Evolutionary conservation across 1,284 basidiomycete species (phyloP), one percentile per base, ranked within the genome.

Genomic region (Microbotryum intermedium): DNA sequence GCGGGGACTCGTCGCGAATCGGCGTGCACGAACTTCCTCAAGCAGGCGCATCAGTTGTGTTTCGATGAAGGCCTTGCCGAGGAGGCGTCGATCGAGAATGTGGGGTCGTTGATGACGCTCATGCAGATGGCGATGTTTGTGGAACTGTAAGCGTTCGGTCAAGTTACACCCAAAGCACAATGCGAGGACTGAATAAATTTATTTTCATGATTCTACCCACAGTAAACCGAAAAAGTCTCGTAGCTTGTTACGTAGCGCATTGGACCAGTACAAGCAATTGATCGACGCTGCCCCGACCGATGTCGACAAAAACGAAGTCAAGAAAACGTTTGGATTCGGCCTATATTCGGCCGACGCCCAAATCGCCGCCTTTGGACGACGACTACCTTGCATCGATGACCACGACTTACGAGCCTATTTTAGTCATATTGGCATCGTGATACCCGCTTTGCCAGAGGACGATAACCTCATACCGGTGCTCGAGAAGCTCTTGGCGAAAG

Each of bases 181-280:
- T 39, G 34, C 34, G 16, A 39, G 34, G 34, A 16, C 34, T 39
- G 6, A 39, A 16, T 16, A 11, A 16, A 39, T 39, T 1, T 39
- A 16, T 39, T 16, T 16, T 20, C 6, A 28, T 48, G 3, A 16
- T 28, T 10, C 61, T 52, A 53, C 69, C 46, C 23, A 48, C 50
- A 28, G 25, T 6, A 23, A 51, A 11, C 52, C 52, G 0, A 54
- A 49, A 16, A 28, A 55, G 34, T 58, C 34, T 1, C 25, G 53
- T 6, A 39, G 39, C 8, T 43, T 50, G 18, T 29, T 56, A 3
- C 34, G 53, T 2, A 23, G 26, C 1, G 49, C 59, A 5, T n/a
- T 64, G 23, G 23, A 42, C 21, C 60, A 59, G 23, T 64, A 43
- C 57, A 58, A 56, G 30, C 60, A 64, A 9, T 28, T 64, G 45